Conservation (phyloP, 768 basidiomycete genomes). For the Auriculariales sp. region DNA sequence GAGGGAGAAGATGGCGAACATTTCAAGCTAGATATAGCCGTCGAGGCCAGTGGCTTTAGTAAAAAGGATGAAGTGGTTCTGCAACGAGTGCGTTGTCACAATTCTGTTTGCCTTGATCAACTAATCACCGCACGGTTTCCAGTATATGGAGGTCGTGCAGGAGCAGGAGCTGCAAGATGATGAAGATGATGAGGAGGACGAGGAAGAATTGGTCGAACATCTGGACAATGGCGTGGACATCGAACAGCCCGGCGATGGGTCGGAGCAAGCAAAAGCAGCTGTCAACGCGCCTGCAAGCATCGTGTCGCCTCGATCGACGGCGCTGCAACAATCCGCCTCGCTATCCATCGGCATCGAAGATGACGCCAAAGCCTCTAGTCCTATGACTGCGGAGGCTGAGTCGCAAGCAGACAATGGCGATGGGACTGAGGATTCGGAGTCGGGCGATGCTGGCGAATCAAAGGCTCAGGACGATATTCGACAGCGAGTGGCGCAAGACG, state of each 20-base stretch:
- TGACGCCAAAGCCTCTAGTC: background rate
- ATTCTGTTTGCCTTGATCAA: slow-evolving; percentile 42
- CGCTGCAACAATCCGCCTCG: background rate
- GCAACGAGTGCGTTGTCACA: slow-evolving; percentile 73
- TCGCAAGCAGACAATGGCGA: slow-evolving; percentile 6
- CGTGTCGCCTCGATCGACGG: slow-evolving; percentile 38
- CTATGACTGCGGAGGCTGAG: background rate
- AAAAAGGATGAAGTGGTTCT: slow-evolving; percentile 67
- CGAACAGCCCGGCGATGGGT: slow-evolving; percentile 67
- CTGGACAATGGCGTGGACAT: slow-evolving; percentile 5
- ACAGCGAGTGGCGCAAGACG: slow-evolving; percentile 37
- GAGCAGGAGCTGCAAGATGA: slow-evolving; percentile 19
- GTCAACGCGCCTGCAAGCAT: background rate
- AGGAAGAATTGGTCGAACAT: slow-evolving; percentile 3
- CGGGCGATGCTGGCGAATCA: slow-evolving; percentile 7
- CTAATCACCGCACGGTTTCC: slow-evolving; percentile 10
- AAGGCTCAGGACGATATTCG: slow-evolving; percentile 2
- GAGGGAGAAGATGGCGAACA: slow-evolving; percentile 23
- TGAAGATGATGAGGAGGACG: slow-evolving; percentile 9
- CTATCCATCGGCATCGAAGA: background rate
- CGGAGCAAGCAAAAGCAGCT: slow-evolving; percentile 11
- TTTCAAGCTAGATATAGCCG: slow-evolving; percentile 77
- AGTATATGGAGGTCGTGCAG: slow-evolving; percentile 55
- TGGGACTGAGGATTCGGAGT: slow-evolving; percentile 10
- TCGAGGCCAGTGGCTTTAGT: slow-evolving; percentile 88